Evolutionary conservation across 2,329 filamentous ascomycete genomes (phyloP).

Genomic region (Colletotrichum caudatum): DNA sequence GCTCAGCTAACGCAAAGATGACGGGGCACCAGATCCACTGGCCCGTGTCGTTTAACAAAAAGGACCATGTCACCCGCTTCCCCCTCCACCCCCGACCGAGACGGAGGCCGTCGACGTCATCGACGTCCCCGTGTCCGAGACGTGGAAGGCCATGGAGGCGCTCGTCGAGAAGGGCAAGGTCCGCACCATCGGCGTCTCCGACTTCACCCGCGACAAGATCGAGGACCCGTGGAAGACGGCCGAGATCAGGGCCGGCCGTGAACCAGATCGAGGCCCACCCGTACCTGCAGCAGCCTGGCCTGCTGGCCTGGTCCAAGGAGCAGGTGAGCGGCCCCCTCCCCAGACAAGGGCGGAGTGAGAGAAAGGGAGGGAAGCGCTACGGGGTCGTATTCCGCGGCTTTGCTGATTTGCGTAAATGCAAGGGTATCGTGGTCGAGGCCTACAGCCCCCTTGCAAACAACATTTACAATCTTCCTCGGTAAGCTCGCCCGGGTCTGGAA

Average conservation of each 20-base stretch:
- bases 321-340: conserved; percentile 21
- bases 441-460: conserved; percentile 75
- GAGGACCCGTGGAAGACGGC: conserved; percentile 62
- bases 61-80: conserved; percentile 55
- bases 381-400: conserved; percentile 20
- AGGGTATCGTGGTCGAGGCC: conserved; percentile 64
- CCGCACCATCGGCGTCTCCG: conserved; percentile 69
- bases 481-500: neutral
- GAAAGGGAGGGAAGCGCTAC: neutral
- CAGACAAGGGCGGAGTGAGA: neutral
- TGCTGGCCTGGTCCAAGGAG: conserved; percentile 65
- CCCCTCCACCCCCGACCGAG: conserved; percentile 56
- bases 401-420: conserved; percentile 46
- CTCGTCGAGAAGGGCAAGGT: conserved; percentile 66
- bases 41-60: conserved; percentile 60
- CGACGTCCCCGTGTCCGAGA: conserved; percentile 62
- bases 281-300: conserved; percentile 60
- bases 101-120: conserved; percentile 58
- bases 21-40: conserved; percentile 58
- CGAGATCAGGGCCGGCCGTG: conserved; percentile 60
- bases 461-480: conserved; percentile 49
- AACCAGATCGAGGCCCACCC: conserved; percentile 66
- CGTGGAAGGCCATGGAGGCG: conserved; percentile 72
- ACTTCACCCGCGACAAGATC: conserved; percentile 67
- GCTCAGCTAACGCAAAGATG: conserved; percentile 16